phyloP scores from a whole-genome alignment of 2,329 filamentous ascomycete genomes.

The Colletotrichum camelliae region DNA sequence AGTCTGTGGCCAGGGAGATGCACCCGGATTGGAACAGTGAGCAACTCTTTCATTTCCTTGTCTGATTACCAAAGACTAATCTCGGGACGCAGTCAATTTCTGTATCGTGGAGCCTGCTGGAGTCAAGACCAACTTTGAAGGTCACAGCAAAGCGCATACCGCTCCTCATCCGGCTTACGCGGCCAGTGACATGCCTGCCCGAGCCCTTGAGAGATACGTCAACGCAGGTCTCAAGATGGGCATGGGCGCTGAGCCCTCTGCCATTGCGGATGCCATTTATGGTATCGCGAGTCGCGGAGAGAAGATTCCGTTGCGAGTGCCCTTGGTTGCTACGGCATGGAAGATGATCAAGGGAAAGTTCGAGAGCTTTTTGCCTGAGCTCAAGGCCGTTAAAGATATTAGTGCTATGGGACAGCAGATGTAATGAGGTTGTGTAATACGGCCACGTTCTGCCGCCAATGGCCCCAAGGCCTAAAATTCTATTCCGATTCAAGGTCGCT shows the following conservation, averaged over 20 bases:
- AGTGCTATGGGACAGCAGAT: conserved; percentile 23
- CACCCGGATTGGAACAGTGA: conserved; percentile 27
- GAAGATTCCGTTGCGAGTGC: conserved; percentile 44
- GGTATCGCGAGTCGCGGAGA: conserved; percentile 34
- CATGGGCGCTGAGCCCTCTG: conserved; percentile 32
- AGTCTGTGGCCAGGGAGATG: conserved; percentile 26
- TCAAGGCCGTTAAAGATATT: conserved; percentile 39
- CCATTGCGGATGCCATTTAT: conserved; percentile 41
- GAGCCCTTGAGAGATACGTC: conserved; percentile 28
- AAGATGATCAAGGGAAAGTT: conserved; percentile 35
- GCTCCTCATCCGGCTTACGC: conserved; percentile 44
- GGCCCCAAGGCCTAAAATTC: not conserved
- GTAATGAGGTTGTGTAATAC: not conserved
- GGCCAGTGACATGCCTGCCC: conserved; percentile 34
- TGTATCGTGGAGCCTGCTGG: conserved; percentile 47
- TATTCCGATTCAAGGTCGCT: not conserved
- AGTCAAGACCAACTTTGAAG: conserved; percentile 40
- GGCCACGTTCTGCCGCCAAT: too few species aligned
- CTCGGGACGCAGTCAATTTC: conserved; percentile 30
- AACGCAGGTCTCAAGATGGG: conserved; percentile 2
- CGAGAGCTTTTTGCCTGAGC: conserved; percentile 31
- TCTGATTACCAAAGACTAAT: conserved; percentile 30
- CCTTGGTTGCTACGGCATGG: conserved; percentile 44
- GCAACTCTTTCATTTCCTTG: not conserved
- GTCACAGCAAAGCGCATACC: conserved; percentile 18